Percentiles rank a stretch among this genome's conserved stretches.
Evolutionary conservation across 2,329 filamentous ascomycete species (phyloP).

Genomic region (Ascochyta rabiei): DNA sequence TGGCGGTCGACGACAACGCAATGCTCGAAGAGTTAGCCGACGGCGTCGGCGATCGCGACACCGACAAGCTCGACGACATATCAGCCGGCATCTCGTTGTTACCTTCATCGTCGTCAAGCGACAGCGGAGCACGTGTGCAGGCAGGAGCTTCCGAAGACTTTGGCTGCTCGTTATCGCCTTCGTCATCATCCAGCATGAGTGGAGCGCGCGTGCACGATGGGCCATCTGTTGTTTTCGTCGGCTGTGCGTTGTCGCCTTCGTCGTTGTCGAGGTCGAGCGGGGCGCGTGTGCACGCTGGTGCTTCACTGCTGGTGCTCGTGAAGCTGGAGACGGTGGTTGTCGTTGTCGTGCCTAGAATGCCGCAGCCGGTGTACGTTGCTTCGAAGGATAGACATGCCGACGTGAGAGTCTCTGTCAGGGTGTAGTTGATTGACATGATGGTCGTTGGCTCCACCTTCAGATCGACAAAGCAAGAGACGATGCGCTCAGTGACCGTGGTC

Average conservation of each 20-base stretch:
- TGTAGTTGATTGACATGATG: conserved; percentile 7
- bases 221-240: neutral
- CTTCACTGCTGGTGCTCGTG: conserved; percentile 13
- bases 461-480: conserved; percentile 27
- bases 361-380: conserved; percentile 26
- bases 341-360: conserved; percentile 12
- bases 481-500: conserved; percentile 30
- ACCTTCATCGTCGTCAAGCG: conserved; percentile 38
- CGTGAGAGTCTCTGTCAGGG: conserved; percentile 20
- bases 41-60: neutral
- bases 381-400: conserved; percentile 26
- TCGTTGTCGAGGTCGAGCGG: conserved; percentile 36
- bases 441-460: conserved; percentile 15
- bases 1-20: too few relatives aligned
- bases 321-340: conserved; percentile 16
- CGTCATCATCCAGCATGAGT: conserved; percentile 38
- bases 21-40: neutral
- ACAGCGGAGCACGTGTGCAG: conserved; percentile 24
- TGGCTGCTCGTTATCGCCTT: conserved; percentile 30
- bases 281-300: conserved; percentile 24
- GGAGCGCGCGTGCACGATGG: conserved; percentile 29
- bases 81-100: conserved; percentile 14
- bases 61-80: neutral
- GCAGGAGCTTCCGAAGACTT: conserved; percentile 1
- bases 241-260: conserved; percentile 32